Percentiles rank a stretch among this genome's conserved stretches.
phyloP scores from a whole-genome alignment of 306 rosid species.

The Elaeagnus macrophylla region DNA sequence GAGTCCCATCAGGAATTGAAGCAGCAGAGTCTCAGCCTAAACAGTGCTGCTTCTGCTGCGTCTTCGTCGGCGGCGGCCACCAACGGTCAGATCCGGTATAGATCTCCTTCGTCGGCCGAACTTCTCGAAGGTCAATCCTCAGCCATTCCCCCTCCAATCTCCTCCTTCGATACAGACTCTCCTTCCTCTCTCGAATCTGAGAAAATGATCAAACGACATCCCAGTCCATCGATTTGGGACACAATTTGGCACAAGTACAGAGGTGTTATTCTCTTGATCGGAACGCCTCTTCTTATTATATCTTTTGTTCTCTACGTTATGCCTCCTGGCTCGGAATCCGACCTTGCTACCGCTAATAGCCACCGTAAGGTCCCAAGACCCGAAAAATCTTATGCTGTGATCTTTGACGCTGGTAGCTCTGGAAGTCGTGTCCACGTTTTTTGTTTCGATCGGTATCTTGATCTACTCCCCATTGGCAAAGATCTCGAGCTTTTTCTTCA shows the following conservation, averaged over 20 bases:
- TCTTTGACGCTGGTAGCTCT: constrained; percentile 96
- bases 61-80: too few relatives aligned
- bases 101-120: constrained; percentile 90
- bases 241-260: constrained; percentile 60
- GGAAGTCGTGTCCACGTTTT: constrained; percentile 98
- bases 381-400: constrained; percentile 45
- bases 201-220: constrained; percentile 84
- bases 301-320: constrained; percentile 49
- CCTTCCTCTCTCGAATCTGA: constrained; percentile 22
- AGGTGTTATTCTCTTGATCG: constrained; percentile 53
- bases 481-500: constrained; percentile 81
- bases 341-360: constrained; percentile 15
- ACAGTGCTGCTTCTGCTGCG: too few relatives aligned
- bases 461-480: constrained; percentile 84
- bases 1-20: too few relatives aligned
- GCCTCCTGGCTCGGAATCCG: constrained; percentile 38
- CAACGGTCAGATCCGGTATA: constrained; percentile 97
- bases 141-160: constrained; percentile 36
- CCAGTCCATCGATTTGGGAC: constrained; percentile 40
- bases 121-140: constrained; percentile 48
- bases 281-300: constrained; percentile 65
- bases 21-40: too few relatives aligned
- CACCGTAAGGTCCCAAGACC: constrained; percentile 44
- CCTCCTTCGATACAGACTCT: constrained; percentile 36
- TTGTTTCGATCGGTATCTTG: constrained; percentile 54